Conservation (phyloP, 2,329 filamentous ascomycete genomes). For the Colletotrichum liaoningense region DNA sequence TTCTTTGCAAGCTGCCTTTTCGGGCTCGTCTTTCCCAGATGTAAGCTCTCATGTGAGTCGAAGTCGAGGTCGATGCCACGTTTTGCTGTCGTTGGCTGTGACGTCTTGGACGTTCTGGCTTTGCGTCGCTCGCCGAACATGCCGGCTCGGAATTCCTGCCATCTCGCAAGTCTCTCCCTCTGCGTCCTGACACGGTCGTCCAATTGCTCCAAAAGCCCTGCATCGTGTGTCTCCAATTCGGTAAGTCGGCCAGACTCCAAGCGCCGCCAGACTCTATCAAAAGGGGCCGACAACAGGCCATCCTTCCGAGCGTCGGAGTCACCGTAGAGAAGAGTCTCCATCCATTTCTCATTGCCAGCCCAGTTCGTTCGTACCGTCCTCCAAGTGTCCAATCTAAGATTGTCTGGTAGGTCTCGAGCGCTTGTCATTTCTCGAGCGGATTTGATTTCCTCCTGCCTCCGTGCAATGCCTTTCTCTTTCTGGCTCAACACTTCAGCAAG, state of each 20-base stretch:
- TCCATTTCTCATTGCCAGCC: conserved; percentile 81
- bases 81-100: conserved; percentile 40
- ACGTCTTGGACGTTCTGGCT: conserved; percentile 40
- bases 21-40: conserved; percentile 49
- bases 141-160: conserved; percentile 74
- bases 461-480: conserved; percentile 70
- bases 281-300: conserved; percentile 73
- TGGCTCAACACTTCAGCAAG: conserved; percentile 73
- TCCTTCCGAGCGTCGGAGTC: conserved; percentile 68
- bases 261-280: conserved; percentile 77
- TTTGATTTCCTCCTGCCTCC: conserved; percentile 61
- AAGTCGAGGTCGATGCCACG: conserved; percentile 67
- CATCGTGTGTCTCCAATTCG: conserved; percentile 63
- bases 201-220: conserved; percentile 76
- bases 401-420: conserved; percentile 48
- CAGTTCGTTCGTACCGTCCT: conserved; percentile 77
- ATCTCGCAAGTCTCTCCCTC: conserved; percentile 74
- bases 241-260: conserved; percentile 69
- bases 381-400: conserved; percentile 62
- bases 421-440: conserved; percentile 41
- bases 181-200: conserved; percentile 76
- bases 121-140: conserved; percentile 50
- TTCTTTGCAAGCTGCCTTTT: conserved; percentile 40
- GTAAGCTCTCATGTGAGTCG: conserved; percentile 61
- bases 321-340: conserved; percentile 76